Conservation (phyloP, 2,329 filamentous ascomycete genomes). For the Malbranchea cinnamomea region DNA sequence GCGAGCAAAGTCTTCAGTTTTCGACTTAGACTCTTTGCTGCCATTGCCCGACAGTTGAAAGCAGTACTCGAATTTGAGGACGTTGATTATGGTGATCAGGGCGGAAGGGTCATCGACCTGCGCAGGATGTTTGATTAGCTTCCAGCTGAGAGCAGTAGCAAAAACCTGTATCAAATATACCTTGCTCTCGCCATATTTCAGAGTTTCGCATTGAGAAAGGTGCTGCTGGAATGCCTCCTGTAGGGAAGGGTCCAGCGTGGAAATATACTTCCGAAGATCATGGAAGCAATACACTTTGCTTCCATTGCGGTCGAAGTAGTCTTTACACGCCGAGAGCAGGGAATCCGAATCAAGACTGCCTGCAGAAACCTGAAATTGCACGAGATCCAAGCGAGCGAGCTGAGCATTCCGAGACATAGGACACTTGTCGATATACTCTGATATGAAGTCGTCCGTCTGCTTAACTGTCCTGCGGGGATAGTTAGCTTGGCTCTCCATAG, state of each 20-base stretch:
- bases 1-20: slow-evolving; percentile 23
- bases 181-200: slow-evolving; percentile 8
- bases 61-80: slow-evolving; percentile 30
- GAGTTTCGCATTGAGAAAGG: too few relatives aligned
- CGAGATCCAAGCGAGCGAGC: slow-evolving; percentile 22
- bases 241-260: slow-evolving; percentile 15
- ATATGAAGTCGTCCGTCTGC: slow-evolving; percentile 20
- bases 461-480: slow-evolving; percentile 17
- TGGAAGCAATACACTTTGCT: slow-evolving; percentile 32
- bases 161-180: too few relatives aligned
- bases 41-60: slow-evolving; percentile 22
- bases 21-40: slow-evolving; percentile 12
- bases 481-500: slow-evolving; percentile 2
- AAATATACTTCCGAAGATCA: slow-evolving; percentile 25
- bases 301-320: slow-evolving; percentile 27
- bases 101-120: slow-evolving; percentile 14
- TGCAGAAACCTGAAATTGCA: slow-evolving; percentile 14
- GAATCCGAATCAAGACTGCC: slow-evolving; percentile 16
- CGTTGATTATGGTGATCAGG: slow-evolving; percentile 24
- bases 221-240: slow-evolving; percentile 15
- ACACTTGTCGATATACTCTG: slow-evolving; percentile 18
- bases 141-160: too few relatives aligned
- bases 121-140: too few relatives aligned
- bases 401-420: slow-evolving; percentile 29
- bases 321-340: slow-evolving; percentile 23